phyloP scores from a whole-genome alignment of 352 stramenopile species.

The Globisporangium parvum region DNA sequence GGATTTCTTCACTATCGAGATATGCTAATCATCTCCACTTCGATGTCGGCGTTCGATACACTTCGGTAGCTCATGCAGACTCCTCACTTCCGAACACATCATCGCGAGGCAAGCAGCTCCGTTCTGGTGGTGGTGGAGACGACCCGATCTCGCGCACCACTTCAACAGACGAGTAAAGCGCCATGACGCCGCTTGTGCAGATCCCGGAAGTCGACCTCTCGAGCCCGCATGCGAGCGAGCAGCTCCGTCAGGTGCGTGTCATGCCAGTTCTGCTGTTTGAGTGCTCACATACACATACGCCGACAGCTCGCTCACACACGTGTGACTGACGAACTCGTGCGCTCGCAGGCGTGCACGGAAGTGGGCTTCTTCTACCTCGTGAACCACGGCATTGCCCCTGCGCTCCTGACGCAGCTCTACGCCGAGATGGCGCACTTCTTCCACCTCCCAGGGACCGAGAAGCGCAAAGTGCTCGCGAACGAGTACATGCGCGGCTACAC shows the following conservation, averaged over 20 bases:
- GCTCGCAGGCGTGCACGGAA: slow-evolving; percentile 32
- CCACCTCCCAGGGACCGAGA: slow-evolving; percentile 34
- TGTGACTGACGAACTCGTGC: neutral
- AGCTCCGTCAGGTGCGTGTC: slow-evolving; percentile 25
- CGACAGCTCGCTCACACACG: neutral
- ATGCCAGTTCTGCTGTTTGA: neutral
- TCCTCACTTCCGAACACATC: too few relatives aligned
- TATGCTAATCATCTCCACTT: too few relatives aligned
- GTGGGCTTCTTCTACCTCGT: slow-evolving; percentile 74
- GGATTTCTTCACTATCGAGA: too few relatives aligned
- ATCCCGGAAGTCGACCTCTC: slow-evolving; percentile 58
- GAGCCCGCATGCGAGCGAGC: slow-evolving; percentile 28
- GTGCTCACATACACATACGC: neutral
- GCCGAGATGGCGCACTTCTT: slow-evolving; percentile 61
- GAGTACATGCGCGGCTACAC: slow-evolving; percentile 74
- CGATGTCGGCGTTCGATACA: too few relatives aligned
- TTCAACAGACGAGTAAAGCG: neutral
- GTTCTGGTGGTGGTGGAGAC: too few relatives aligned
- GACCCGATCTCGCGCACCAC: neutral
- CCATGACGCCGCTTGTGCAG: slow-evolving; percentile 16
- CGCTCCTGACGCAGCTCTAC: slow-evolving; percentile 42
- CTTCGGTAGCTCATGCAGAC: too few relatives aligned
- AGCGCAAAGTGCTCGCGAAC: slow-evolving; percentile 57
- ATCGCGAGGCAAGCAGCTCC: too few relatives aligned
- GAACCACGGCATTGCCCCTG: slow-evolving; percentile 32